These are phyloP conservation scores for Dipteronia sinensis DNA, from an alignment of 345 rosid genomes.

Conservation along the genomic window DNA sequence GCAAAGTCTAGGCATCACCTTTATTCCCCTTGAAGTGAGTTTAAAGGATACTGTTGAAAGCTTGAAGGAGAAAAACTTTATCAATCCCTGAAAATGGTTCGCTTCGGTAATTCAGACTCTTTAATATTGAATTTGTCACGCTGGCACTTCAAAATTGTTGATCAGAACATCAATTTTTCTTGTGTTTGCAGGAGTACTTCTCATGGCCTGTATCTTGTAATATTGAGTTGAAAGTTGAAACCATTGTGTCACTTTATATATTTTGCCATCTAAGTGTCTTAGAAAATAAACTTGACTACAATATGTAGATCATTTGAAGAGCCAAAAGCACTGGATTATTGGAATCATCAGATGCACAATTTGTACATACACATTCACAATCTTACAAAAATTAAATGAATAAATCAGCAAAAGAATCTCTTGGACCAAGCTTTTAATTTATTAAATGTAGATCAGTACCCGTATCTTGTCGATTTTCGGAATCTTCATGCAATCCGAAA, in stretches of 20 bases:
- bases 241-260: not conserved
- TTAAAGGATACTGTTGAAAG: slow-evolving; percentile 81
- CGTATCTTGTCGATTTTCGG: too few relatives aligned
- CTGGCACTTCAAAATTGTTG: not conserved
- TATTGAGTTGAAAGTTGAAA: not conserved
- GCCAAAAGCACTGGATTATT: too few relatives aligned
- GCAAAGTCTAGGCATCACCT: slow-evolving; percentile 66
- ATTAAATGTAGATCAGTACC: too few relatives aligned
- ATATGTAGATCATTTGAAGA: too few relatives aligned
- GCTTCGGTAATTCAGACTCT: not conserved
- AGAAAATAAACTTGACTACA: too few relatives aligned
- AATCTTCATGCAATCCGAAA: too few relatives aligned
- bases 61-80: slow-evolving; percentile 80
- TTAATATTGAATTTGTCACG: not conserved
- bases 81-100: slow-evolving; percentile 14
- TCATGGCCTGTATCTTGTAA: not conserved
- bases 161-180: slow-evolving; percentile 16
- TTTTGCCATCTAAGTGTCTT: slow-evolving; percentile 25
- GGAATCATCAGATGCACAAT: too few relatives aligned
- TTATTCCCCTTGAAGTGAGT: slow-evolving; percentile 70
- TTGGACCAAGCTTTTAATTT: too few relatives aligned
- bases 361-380: too few relatives aligned
- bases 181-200: not conserved
- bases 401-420: too few relatives aligned
- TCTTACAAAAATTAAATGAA: too few relatives aligned